These are phyloP conservation scores for Bruguiera parviflora DNA, from an alignment of 345 rosid species.

Conservation along the genomic window DNA sequence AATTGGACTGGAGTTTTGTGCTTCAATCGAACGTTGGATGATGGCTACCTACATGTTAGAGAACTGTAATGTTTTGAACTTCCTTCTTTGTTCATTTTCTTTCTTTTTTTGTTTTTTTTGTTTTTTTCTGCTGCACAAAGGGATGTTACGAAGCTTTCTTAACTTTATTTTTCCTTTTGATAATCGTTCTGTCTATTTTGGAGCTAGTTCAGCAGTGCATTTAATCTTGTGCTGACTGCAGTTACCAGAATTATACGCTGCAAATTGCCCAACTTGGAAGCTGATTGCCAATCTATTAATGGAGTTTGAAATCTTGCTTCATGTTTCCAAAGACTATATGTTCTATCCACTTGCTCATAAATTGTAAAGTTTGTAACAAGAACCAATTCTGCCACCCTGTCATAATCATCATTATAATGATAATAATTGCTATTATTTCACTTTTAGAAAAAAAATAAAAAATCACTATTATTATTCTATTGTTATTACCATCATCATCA, in stretches of 20 bases:
- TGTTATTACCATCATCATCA: no score
- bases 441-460: no score
- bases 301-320: neutral
- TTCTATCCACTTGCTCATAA: no score
- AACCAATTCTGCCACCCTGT: no score
- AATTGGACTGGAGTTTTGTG: conserved; percentile 95
- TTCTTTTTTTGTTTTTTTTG: no score
- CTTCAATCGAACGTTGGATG: conserved; percentile 44
- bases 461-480: no score
- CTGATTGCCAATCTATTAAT: neutral
- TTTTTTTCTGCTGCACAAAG: neutral
- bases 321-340: neutral
- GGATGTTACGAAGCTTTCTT: neutral
- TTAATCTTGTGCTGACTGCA: neutral
- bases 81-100: neutral
- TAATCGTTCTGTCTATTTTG: neutral
- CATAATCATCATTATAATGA: no score
- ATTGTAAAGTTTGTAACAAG: no score
- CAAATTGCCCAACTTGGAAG: neutral
- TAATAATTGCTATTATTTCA: no score
- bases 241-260: neutral
- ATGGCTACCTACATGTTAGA: conserved; percentile 72
- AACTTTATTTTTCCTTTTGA: neutral
- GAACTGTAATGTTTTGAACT: conserved; percentile 52
- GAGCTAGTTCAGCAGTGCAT: neutral